Conservation (phyloP, 805 yeast species). For the Cyberlindnera bimundalis region DNA sequence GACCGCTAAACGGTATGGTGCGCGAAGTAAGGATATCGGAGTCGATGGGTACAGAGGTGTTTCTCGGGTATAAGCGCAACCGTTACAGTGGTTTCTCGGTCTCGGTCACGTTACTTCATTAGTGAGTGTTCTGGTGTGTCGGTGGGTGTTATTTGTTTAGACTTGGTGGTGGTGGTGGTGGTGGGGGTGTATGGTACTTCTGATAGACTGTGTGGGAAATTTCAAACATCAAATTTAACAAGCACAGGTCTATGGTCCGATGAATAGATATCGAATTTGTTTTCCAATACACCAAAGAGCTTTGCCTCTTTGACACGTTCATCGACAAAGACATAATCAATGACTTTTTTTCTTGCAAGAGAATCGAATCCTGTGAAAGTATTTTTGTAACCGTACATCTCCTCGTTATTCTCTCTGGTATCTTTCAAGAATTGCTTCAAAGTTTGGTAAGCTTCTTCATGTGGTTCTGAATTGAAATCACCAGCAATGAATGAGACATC, state of each 20-base stretch:
- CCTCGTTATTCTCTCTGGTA: slow-evolving; percentile 26
- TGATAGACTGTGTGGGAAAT: too few relatives aligned
- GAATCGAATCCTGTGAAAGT: slow-evolving; percentile 50
- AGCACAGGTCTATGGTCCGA: slow-evolving; percentile 49
- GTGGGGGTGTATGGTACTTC: too few relatives aligned
- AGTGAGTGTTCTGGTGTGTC: too few relatives aligned
- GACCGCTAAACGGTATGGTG: too few relatives aligned
- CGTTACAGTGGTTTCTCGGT: too few relatives aligned
- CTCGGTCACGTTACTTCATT: too few relatives aligned
- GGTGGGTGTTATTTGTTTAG: too few relatives aligned
- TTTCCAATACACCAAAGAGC: slow-evolving; percentile 37
- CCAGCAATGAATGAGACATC: slow-evolving; percentile 47
- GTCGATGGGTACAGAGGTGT: too few relatives aligned
- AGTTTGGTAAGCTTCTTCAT: slow-evolving; percentile 41
- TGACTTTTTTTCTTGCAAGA: slow-evolving; percentile 29
- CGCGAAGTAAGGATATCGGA: slow-evolving; percentile 5
- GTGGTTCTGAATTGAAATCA: slow-evolving; percentile 51
- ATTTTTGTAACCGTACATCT: slow-evolving; percentile 39
- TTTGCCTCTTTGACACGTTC: slow-evolving; percentile 14
- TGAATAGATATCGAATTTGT: slow-evolving; percentile 5
- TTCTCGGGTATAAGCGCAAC: too few relatives aligned
- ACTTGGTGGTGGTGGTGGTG: too few relatives aligned
- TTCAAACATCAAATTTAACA: slow-evolving; percentile 25
- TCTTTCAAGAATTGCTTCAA: slow-evolving; percentile 37
- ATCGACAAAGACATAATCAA: slow-evolving; percentile 30